These are phyloP conservation scores for Pleurostoma richardsiae DNA, from an alignment of 2,329 filamentous ascomycete genomes.

Conservation along the genomic window DNA sequence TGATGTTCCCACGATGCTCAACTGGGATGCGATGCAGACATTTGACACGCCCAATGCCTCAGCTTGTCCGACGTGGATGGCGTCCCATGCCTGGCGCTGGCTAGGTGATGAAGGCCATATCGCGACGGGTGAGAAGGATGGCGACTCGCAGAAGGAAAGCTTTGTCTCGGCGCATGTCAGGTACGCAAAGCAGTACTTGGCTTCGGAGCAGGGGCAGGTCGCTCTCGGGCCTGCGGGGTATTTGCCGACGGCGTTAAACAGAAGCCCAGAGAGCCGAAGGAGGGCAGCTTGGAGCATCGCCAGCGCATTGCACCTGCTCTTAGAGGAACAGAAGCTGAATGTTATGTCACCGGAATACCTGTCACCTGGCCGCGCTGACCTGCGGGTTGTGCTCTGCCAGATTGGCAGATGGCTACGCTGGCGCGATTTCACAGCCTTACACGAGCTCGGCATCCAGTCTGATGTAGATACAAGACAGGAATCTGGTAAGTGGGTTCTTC, in stretches of 20 bases:
- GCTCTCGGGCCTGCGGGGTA: slow-evolving; percentile 53
- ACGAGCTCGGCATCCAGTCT: slow-evolving; percentile 49
- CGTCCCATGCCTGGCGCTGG: slow-evolving; percentile 67
- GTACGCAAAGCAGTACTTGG: slow-evolving; percentile 61
- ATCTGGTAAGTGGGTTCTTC: slow-evolving; percentile 24
- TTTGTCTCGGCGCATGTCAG: slow-evolving; percentile 49
- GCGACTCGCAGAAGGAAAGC: slow-evolving; percentile 12
- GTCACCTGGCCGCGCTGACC: slow-evolving; percentile 37
- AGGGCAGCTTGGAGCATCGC: slow-evolving; percentile 63
- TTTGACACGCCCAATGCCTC: slow-evolving; percentile 42
- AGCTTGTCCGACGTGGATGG: slow-evolving; percentile 52
- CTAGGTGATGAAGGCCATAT: slow-evolving; percentile 44
- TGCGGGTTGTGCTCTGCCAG: slow-evolving; percentile 76
- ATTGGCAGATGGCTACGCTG: slow-evolving; percentile 80
- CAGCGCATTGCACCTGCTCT: slow-evolving; percentile 76
- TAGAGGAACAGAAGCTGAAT: slow-evolving; percentile 84
- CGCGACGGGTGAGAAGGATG: slow-evolving; percentile 5
- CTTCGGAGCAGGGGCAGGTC: slow-evolving; percentile 50
- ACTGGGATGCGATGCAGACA: slow-evolving; percentile 43
- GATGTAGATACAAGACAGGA: slow-evolving; percentile 34
- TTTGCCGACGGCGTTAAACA: slow-evolving; percentile 54
- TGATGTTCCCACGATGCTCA: slow-evolving; percentile 4
- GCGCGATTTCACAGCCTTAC: slow-evolving; percentile 39
- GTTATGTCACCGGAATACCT: slow-evolving; percentile 42
- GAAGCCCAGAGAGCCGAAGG: slow-evolving; percentile 51